Conservation (phyloP, 2,329 filamentous ascomycete genomes). For the Leptographium flavum region DNA sequence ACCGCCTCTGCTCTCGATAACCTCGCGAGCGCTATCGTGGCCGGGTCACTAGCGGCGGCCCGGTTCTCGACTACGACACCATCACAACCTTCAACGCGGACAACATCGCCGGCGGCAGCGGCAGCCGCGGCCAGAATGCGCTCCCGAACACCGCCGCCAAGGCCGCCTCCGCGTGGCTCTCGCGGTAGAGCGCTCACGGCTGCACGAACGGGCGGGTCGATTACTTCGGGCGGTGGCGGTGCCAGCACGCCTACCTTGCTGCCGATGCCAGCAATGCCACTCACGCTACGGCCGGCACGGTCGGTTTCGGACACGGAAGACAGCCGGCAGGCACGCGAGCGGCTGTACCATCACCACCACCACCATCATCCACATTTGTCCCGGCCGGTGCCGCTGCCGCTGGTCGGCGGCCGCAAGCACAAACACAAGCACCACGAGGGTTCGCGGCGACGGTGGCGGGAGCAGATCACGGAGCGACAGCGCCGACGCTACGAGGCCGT, state of each 20-base stretch:
- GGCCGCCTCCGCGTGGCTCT: not conserved
- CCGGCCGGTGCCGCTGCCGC: constrained; percentile 20
- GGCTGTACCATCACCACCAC: constrained; percentile 14
- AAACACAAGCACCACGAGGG: constrained; percentile 68
- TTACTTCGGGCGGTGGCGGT: not conserved
- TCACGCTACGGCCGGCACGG: constrained; percentile 48
- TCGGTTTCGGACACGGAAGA: constrained; percentile 38
- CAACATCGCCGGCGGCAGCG: constrained; percentile 10
- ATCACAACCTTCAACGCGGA: not conserved
- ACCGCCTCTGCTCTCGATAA: constrained; percentile 42
- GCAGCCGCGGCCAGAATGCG: constrained; percentile 5
- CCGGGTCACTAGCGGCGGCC: constrained; percentile 56
- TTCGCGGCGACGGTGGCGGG: constrained; percentile 60
- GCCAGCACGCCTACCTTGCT: not conserved
- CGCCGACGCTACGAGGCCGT: constrained; percentile 72
- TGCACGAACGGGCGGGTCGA: not conserved
- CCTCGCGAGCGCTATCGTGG: constrained; percentile 61
- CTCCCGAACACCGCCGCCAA: not conserved
- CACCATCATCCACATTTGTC: constrained; percentile 26
- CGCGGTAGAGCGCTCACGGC: not conserved
- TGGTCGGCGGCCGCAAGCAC: constrained; percentile 22
- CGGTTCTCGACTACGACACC: constrained; percentile 29
- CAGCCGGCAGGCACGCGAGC: constrained; percentile 8
- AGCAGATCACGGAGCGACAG: constrained; percentile 56
- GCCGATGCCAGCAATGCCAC: constrained; percentile 31